phyloP scores from a whole-genome alignment of 83 land plant species.

The Picea abies region DNA sequence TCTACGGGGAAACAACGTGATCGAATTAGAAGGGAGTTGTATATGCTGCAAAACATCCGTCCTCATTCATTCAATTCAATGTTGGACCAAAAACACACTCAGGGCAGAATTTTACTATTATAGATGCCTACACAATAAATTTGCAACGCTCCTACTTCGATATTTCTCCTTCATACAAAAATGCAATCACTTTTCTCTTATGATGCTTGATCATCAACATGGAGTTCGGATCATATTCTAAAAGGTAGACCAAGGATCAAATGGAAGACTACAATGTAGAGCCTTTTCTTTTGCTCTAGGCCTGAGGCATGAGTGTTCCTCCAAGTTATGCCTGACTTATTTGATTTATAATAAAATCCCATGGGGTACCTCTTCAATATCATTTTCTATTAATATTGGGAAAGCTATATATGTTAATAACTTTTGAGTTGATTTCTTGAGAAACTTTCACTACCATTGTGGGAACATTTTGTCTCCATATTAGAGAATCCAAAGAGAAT shows the following conservation, averaged over 20 bases:
- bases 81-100: conserved; percentile 61
- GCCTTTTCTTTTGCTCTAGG: too few species aligned
- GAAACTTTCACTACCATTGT: too few species aligned
- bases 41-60: conserved; percentile 52
- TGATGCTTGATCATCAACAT: conserved; percentile 63
- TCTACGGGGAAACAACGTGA: conserved; percentile 58
- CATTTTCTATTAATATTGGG: too few species aligned
- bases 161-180: conserved; percentile 44
- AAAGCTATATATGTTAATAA: too few species aligned
- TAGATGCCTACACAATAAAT: conserved; percentile 58
- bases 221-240: conserved; percentile 56
- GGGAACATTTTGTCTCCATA: too few species aligned
- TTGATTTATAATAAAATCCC: too few species aligned
- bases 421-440: too few species aligned
- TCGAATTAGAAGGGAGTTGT: conserved; percentile 64
- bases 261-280: too few species aligned
- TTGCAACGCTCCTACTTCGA: conserved; percentile 58
- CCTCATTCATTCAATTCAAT: conserved; percentile 70
- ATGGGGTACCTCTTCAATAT: too few species aligned
- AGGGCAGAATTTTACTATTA: conserved; percentile 61
- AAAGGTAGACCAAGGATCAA: not conserved
- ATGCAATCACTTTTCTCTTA: conserved; percentile 57
- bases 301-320: too few species aligned
- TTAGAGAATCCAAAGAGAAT: too few species aligned
- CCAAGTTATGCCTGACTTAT: too few species aligned